These are phyloP conservation scores for Fusarium sp. DNA, from an alignment of 2,329 filamentous ascomycete genomes.

Conservation along the genomic window DNA sequence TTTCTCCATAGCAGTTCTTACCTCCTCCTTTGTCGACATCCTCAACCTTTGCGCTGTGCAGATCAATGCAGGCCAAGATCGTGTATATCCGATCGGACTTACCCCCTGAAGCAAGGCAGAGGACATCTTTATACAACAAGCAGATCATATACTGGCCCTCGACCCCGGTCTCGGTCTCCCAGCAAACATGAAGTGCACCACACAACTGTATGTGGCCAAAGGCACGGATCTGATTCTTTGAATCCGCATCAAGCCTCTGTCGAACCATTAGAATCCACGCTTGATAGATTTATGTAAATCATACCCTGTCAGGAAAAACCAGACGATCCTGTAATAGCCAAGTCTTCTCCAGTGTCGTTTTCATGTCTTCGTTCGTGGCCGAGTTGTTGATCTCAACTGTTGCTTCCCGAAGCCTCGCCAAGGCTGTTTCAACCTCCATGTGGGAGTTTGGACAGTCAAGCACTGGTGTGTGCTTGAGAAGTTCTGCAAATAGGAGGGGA, in stretches of 20 bases:
- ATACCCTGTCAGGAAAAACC: constrained; percentile 77
- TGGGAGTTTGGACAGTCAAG: constrained; percentile 87
- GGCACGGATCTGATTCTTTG: constrained; percentile 76
- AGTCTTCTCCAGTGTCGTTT: constrained; percentile 80
- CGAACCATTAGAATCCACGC: neutral
- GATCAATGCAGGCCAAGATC: constrained; percentile 78
- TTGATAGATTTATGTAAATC: constrained; percentile 29
- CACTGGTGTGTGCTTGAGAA: constrained; percentile 85
- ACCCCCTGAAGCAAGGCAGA: constrained; percentile 78
- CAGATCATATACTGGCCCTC: constrained; percentile 87
- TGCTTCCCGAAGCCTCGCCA: constrained; percentile 78
- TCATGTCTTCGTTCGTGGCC: constrained; percentile 79
- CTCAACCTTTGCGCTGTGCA: constrained; percentile 75
- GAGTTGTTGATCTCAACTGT: constrained; percentile 86
- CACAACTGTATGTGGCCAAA: constrained; percentile 86
- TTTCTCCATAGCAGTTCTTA: constrained; percentile 46
- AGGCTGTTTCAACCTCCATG: constrained; percentile 79
- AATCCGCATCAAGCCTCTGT: constrained; percentile 63
- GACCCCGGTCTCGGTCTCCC: constrained; percentile 76
- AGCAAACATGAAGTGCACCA: constrained; percentile 85
- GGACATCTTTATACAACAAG: constrained; percentile 82
- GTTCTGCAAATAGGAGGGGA: constrained; percentile 84
- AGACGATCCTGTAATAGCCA: constrained; percentile 88
- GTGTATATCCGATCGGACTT: constrained; percentile 76
- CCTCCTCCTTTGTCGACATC: constrained; percentile 81